Evolutionary conservation across 371 early-diverging fungal genomes (phyloP).

Genomic region (Thermomucor indicae-seudaticae): DNA sequence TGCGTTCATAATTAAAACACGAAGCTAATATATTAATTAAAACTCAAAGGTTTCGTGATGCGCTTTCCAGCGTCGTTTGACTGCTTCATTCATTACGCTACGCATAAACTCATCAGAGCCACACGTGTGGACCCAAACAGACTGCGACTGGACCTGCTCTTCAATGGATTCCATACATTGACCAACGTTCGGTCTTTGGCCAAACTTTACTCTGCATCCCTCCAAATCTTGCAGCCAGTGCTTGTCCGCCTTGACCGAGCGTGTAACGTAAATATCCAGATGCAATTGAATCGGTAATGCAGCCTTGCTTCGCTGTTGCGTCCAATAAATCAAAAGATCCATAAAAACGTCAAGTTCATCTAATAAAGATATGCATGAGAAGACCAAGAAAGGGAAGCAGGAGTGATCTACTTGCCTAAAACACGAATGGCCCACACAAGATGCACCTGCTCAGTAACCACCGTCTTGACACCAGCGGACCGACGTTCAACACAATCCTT

Average conservation of each 20-base stretch:
- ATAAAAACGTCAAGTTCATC: conserved; percentile 32
- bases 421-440: conserved; percentile 36
- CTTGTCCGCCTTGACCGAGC: conserved; percentile 9
- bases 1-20: no score
- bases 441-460: conserved; percentile 33
- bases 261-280: conserved; percentile 31
- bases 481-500: conserved; percentile 37
- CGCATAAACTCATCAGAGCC: conserved; percentile 32
- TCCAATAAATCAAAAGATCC: conserved; percentile 28
- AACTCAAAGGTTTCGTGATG: conserved; percentile 47
- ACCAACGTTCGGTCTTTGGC: conserved; percentile 20
- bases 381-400: not conserved
- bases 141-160: conserved; percentile 13
- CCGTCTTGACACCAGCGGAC: conserved; percentile 29
- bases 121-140: conserved; percentile 37
- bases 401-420: conserved; percentile 14
- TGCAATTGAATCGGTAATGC: conserved; percentile 18
- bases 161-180: no score
- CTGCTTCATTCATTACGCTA: conserved; percentile 27
- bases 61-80: conserved; percentile 20
- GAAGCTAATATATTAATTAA: conserved; percentile 5
- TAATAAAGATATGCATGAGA: conserved; percentile 8
- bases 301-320: conserved; percentile 13
- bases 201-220: conserved; percentile 10
- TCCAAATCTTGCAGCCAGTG: conserved; percentile 7